Base-by-base conservation (phyloP, 1,284 basidiomycete species). In the Heterobasidion irregulare region DNA sequence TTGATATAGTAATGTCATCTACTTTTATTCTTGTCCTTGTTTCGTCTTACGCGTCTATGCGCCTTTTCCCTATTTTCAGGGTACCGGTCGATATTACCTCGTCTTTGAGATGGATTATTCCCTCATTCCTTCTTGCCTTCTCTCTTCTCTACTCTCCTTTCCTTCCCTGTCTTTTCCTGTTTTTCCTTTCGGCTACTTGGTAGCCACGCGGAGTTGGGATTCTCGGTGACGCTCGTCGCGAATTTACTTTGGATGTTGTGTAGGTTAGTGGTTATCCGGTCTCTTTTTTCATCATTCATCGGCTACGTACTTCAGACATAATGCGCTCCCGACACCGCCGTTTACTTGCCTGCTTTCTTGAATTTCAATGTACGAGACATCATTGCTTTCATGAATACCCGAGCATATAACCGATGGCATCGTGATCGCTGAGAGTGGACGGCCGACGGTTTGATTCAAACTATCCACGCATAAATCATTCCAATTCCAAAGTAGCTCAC, bases 1-100 rank as follows among this genome's bases (percentile, higher is more conserved):
- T 53, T 56, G 55, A 56, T 56, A 8, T 53, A 35, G 35, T 44
- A 4, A 32, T 26, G 41, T 26, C 26, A 26, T 26, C 12, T 50
- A 34, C 33, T n/a, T 41, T 6, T 0, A 10, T 41, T 10, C 38
- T 41, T 41, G 10, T 41, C 12, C 2, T 41, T 41, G 38, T 41
- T 41, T 41, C 26, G 26, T 26, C 26, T 26, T 26, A 26, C 26
- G 26, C 26, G 26, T 26, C 26, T 26, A 26, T 26, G 26, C 26
- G 6, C 26, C 26, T 26, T 26, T 26, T 26, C 26, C 26, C 26
- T 26, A 26, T 6, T 26, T 5, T 26, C 6, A 26, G 26, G 26
- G 4, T 26, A 26, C 26, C 26, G 26, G 26, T 26, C 26, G 26
- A 26, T 26, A 26, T 26, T 26, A 26, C 26, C 26, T 26, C 26